These are phyloP conservation scores for Aspergillus phoenicis DNA, from an alignment of 2,329 filamentous ascomycete species.

Conservation along the genomic window DNA sequence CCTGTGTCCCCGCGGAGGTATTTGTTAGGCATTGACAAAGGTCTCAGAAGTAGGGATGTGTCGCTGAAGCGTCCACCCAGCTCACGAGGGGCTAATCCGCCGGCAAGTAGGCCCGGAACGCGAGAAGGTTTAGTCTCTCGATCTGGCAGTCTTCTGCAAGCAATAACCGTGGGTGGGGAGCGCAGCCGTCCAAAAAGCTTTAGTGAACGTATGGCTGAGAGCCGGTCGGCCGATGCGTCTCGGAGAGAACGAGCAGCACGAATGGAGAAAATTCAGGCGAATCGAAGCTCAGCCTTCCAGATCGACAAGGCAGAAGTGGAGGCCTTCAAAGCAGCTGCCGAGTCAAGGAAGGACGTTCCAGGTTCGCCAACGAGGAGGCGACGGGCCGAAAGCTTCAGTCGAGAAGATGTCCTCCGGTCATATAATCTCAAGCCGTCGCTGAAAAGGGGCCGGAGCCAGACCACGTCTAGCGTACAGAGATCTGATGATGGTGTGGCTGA, in stretches of 20 bases:
- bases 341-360: slow-evolving; percentile 30
- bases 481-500: slow-evolving; percentile 9
- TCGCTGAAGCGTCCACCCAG: slow-evolving; percentile 72
- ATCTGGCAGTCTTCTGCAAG: slow-evolving; percentile 22
- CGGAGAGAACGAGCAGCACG: slow-evolving; percentile 42
- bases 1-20: slow-evolving; percentile 78
- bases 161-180: slow-evolving; percentile 20
- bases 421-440: slow-evolving; percentile 32
- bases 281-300: slow-evolving; percentile 47
- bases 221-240: slow-evolving; percentile 49
- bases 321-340: slow-evolving; percentile 42
- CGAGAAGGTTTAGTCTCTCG: slow-evolving; percentile 32
- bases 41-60: slow-evolving; percentile 75
- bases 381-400: slow-evolving; percentile 58
- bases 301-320: slow-evolving; percentile 49
- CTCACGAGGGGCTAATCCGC: slow-evolving; percentile 31
- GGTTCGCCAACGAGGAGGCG: slow-evolving; percentile 53
- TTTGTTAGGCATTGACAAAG: slow-evolving; percentile 86
- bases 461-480: slow-evolving; percentile 33
- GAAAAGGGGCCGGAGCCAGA: slow-evolving; percentile 42
- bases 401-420: slow-evolving; percentile 61
- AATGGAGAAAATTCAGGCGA: slow-evolving; percentile 40
- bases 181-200: slow-evolving; percentile 61
- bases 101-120: slow-evolving; percentile 33
- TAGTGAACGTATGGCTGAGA: slow-evolving; percentile 80